Evolutionary conservation across 2,329 filamentous ascomycete species (phyloP).

Genomic region (Ceratocystis variospora): DNA sequence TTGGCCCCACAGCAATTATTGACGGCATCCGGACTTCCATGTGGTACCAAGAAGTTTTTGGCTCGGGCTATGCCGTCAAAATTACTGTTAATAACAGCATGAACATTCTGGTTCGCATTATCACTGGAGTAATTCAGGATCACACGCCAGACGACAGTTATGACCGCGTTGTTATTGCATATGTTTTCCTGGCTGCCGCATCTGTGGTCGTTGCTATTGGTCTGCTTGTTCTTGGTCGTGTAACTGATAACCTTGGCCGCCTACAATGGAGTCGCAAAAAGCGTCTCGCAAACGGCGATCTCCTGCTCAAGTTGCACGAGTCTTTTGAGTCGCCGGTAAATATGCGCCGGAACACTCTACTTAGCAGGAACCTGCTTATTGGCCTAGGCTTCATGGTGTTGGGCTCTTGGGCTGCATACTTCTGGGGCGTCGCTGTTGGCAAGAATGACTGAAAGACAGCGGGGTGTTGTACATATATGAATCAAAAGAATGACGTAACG

Average conservation of each 20-base stretch:
- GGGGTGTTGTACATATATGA: background rate
- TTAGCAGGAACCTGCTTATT: conserved; percentile 33
- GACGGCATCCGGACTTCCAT: conserved; percentile 46
- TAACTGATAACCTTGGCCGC: conserved; percentile 32
- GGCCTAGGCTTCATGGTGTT: conserved; percentile 34
- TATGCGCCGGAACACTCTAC: conserved; percentile 28
- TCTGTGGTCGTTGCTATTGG: conserved; percentile 34
- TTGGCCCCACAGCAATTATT: conserved; percentile 46
- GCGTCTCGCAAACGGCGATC: conserved; percentile 32
- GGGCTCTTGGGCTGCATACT: conserved; percentile 43
- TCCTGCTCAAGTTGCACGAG: conserved; percentile 32
- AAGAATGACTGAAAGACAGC: conserved; percentile 27
- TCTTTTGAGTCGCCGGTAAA: conserved; percentile 28
- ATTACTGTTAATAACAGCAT: conserved; percentile 50
- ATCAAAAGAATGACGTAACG: background rate
- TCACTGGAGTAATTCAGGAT: conserved; percentile 46
- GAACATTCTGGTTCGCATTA: conserved; percentile 45
- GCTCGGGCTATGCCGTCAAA: conserved; percentile 45
- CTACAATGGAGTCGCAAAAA: conserved; percentile 47
- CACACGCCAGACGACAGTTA: conserved; percentile 40
- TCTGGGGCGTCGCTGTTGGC: conserved; percentile 45
- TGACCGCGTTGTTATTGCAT: conserved; percentile 40
- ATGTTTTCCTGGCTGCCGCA: conserved; percentile 38
- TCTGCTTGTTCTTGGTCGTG: conserved; percentile 29
- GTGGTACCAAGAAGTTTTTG: conserved; percentile 47